Evolutionary conservation across 2,329 filamentous ascomycete species (phyloP).

Genomic region (Stemphylium vesicarium): DNA sequence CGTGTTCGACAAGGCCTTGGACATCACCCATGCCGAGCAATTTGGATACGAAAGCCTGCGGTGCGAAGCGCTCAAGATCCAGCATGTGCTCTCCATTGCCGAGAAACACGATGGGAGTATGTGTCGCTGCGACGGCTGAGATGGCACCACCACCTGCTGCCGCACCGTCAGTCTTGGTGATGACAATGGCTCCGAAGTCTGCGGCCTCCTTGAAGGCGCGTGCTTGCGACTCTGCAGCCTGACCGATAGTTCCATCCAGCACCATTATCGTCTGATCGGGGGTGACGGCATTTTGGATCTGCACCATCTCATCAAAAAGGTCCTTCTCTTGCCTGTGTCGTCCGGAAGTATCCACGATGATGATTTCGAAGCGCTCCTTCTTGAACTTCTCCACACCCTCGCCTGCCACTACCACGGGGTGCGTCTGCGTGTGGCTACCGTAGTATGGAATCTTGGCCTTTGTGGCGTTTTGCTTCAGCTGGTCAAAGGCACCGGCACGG

Average conservation of each 20-base stretch:
- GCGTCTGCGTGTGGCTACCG: constrained; percentile 93
- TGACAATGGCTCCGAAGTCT: constrained; percentile 97
- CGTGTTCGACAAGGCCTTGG: constrained; percentile 91
- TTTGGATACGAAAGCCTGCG: constrained; percentile 91
- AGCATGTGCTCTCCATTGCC: constrained; percentile 98
- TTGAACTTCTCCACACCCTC: constrained; percentile 99
- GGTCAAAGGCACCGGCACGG: constrained; percentile 96
- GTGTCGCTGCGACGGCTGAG: constrained; percentile 93
- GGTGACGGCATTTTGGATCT: constrained; percentile 88
- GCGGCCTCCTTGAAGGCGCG: constrained; percentile 97
- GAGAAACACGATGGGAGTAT: constrained; percentile 96
- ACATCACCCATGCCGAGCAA: constrained; percentile 97
- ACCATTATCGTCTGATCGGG: constrained; percentile 99
- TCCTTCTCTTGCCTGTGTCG: constrained; percentile 94
- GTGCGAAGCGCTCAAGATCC: constrained; percentile 90
- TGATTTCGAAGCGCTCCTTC: constrained; percentile 97
- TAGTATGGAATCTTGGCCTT: constrained; percentile 99
- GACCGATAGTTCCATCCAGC: constrained; percentile 93
- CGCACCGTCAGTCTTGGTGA: constrained; percentile 97
- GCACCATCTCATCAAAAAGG: constrained; percentile 95
- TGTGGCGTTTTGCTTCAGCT: constrained; percentile 97
- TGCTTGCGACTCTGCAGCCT: constrained; percentile 91
- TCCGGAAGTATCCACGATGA: constrained; percentile 97
- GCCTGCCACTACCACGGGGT: constrained; percentile 89
- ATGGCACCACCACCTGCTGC: constrained; percentile 96